A percentile compares a stretch with the other conserved stretches of the same genome.
Evolutionary conservation across 2,329 filamentous ascomycete genomes (phyloP).

Genomic region (Blastomyces parvus): DNA sequence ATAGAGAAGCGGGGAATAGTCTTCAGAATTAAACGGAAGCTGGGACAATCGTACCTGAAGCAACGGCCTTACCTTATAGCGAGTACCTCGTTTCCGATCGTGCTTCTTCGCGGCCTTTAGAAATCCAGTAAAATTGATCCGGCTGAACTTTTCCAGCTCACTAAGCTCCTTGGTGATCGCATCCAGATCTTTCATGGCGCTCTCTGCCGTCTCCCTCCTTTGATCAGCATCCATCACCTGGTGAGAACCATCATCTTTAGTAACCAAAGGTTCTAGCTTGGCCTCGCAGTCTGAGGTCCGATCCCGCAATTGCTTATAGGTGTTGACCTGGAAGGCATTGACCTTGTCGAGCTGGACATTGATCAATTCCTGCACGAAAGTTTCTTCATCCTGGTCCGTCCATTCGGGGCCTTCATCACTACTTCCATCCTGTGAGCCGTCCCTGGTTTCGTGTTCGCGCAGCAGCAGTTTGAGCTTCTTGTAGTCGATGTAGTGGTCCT

Average conservation of each 20-base stretch:
- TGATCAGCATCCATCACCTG: slow-evolving; percentile 34
- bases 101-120: slow-evolving; percentile 99
- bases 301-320: slow-evolving; percentile 71
- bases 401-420: slow-evolving; percentile 55
- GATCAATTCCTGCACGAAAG: slow-evolving; percentile 89
- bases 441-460: slow-evolving; percentile 58
- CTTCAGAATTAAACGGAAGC: slow-evolving; percentile 89
- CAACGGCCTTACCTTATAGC: slow-evolving; percentile 82
- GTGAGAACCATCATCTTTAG: slow-evolving; percentile 27
- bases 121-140: slow-evolving; percentile 95
- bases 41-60: slow-evolving; percentile 83
- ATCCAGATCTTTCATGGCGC: slow-evolving; percentile 72
- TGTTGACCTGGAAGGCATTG: slow-evolving; percentile 74
- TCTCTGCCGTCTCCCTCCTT: slow-evolving; percentile 48
- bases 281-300: slow-evolving; percentile 62
- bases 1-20: slow-evolving; percentile 82
- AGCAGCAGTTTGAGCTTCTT: slow-evolving; percentile 81
- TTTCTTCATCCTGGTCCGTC: slow-evolving; percentile 89
- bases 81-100: slow-evolving; percentile 78
- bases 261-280: slow-evolving; percentile 51
- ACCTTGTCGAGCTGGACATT: slow-evolving; percentile 95
- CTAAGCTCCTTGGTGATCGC: slow-evolving; percentile 67
- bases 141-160: slow-evolving; percentile 89
- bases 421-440: slow-evolving; percentile 31
- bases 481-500: slow-evolving; percentile 92